These are phyloP conservation scores for Arctium lappa DNA, from an alignment of 129 eudicot species.

Conservation along the genomic window DNA sequence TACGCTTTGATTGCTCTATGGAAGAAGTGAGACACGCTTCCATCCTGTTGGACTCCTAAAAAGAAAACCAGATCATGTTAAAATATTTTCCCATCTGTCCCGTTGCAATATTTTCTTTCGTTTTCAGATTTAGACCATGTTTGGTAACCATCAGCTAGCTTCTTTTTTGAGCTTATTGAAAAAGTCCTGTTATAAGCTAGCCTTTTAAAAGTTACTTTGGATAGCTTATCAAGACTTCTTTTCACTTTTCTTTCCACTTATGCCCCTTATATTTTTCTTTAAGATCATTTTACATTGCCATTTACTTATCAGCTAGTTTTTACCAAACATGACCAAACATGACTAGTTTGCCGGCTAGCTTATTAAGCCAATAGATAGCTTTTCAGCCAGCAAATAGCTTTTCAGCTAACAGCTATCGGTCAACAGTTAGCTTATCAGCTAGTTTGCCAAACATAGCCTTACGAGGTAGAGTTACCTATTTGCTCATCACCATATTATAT, in stretches of 20 bases:
- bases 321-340: not conserved
- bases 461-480: not conserved
- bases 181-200: not conserved
- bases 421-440: not conserved
- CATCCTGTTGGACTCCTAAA: constrained; percentile 92
- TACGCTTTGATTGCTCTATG: constrained; percentile 95
- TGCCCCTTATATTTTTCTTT: not conserved
- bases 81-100: too few relatives aligned
- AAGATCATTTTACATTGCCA: not conserved
- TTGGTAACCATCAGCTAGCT: not conserved
- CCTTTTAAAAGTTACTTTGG: not conserved
- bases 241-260: not conserved
- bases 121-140: too few relatives aligned
- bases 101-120: too few relatives aligned
- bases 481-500: not conserved
- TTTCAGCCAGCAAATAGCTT: too few relatives aligned
- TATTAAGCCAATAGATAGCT: too few relatives aligned
- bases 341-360: not conserved
- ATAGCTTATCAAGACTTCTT: too few relatives aligned
- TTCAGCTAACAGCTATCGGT: too few relatives aligned
- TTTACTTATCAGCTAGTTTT: not conserved
- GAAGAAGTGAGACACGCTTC: constrained; percentile 86
- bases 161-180: not conserved
- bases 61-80: not conserved
- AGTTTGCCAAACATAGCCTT: not conserved